A percentile compares a stretch with the other conserved stretches of the same genome.
These are phyloP conservation scores for Tanacetum coccineum DNA, from an alignment of 129 eudicot species.

Conservation along the genomic window DNA sequence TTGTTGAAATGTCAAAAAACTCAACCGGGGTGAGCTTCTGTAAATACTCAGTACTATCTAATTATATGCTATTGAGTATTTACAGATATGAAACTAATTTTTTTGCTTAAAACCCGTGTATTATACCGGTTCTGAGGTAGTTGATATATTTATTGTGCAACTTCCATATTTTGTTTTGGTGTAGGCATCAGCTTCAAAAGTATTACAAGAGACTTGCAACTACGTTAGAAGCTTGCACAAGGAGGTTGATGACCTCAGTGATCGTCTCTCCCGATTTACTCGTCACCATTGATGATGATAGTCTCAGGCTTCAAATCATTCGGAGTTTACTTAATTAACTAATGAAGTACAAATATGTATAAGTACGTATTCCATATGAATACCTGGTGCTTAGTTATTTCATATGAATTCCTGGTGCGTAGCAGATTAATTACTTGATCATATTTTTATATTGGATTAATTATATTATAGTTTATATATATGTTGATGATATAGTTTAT, in stretches of 20 bases:
- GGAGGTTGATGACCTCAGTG: slow-evolving; percentile 81
- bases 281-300: slow-evolving; percentile 57
- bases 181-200: slow-evolving; percentile 78
- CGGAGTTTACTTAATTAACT: slow-evolving; percentile 50
- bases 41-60: no score
- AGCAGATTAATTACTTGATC: background rate
- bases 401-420: slow-evolving; percentile 6
- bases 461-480: background rate
- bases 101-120: no score
- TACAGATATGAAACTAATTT: no score
- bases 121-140: background rate
- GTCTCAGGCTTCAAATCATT: slow-evolving; percentile 71
- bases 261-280: slow-evolving; percentile 63
- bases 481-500: no score
- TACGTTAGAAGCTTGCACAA: slow-evolving; percentile 68
- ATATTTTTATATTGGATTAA: slow-evolving; percentile 15
- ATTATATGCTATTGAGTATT: no score
- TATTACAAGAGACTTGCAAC: slow-evolving; percentile 76
- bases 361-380: background rate
- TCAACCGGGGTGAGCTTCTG: no score
- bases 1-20: background rate
- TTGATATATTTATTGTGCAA: background rate
- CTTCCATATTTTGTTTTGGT: background rate
- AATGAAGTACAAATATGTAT: slow-evolving; percentile 9
- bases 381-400: background rate